Evolutionary conservation across 176 grass and related monocot genomes (phyloP), one percentile per base, ranked within the genome.

Genomic region (Microstegium vimineum): DNA sequence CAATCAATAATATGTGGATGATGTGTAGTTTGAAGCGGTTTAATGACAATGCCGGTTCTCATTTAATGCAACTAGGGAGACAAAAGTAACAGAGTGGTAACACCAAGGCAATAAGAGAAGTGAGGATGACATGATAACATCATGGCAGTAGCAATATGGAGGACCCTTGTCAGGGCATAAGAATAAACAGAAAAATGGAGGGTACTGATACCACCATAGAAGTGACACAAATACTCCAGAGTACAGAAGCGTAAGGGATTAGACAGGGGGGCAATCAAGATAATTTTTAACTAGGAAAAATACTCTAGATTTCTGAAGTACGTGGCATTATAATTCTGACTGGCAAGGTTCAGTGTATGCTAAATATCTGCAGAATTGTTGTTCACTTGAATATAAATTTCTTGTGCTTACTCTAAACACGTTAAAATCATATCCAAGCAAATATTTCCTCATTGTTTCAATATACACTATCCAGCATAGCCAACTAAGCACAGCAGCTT

Each of bases 181-280:
- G 64, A 66, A 42, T 62, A 64, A 74, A 72, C 76, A 69, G 32
- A 37, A 16, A 51, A 27, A 15, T 2, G 1, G 0, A 46, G 25
- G 25, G 22, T 13, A 9, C 40, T n/a, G 52, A 71, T 52, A 63
- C 13, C 23, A 73, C 56, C 20, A 85, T 56, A 81, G 70, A 52
- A 51, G 38, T n/a, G n/a, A 14, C 62, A 76, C 43, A 67, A 64
- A 64, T 72, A 84, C 65, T 81, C 34, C 11, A 84, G n/a, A n/a
- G n/a, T n/a, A n/a, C n/a, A n/a, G 46, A 60, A 36, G 3, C 26
- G 13, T 13, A 59, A 83, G 61, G 17, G 28, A 66, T 16, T n/a
- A 18, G 2, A 36, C 37, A 13, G 33, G 64, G 22, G 26, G 27
- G 51, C 26, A 75, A 3, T 43, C 5, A 6, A 64, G 22, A 81